Evolutionary conservation across 1,284 basidiomycete species (phyloP).

Genomic region (Sporisorium reilianum): DNA sequence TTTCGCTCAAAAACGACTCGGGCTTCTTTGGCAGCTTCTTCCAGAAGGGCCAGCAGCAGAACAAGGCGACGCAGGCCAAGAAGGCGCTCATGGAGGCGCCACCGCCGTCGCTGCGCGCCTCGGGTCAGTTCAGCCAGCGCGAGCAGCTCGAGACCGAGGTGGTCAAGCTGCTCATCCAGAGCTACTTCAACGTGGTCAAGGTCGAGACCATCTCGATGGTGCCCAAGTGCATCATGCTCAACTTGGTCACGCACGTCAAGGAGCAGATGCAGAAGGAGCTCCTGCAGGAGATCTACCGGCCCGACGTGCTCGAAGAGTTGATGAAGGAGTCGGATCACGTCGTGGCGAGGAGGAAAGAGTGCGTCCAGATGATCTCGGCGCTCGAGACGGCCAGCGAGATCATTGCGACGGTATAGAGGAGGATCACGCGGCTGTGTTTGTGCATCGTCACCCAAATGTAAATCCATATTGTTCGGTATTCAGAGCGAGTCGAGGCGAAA

Average conservation of each 20-base stretch:
- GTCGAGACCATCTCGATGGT: constrained; percentile 99
- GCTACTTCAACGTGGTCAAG: constrained; percentile 77
- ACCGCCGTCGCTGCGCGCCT: constrained; percentile 89
- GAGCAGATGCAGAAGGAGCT: constrained; percentile 91
- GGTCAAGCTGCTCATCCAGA: constrained; percentile 78
- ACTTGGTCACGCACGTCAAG: constrained; percentile 90
- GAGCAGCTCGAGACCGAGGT: constrained; percentile 99
- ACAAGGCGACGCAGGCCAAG: constrained; percentile 70
- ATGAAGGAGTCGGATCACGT: constrained; percentile 69
- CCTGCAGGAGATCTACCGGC: constrained; percentile 71
- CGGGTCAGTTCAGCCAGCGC: constrained; percentile 90
- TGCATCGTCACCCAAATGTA: constrained; percentile 15
- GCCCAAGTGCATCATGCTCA: constrained; percentile 90
- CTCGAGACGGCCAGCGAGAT: constrained; percentile 68
- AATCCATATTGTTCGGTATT: constrained; percentile 12
- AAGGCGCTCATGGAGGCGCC: constrained; percentile 87
- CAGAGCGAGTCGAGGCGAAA: neutral
- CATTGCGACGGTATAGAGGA: constrained; percentile 64
- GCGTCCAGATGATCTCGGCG: constrained; percentile 68
- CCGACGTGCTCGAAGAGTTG: constrained; percentile 65
- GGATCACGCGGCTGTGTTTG: neutral
- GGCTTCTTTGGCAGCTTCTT: constrained; percentile 99
- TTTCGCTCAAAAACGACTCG: constrained; percentile 81
- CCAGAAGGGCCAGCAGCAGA: constrained; percentile 76
- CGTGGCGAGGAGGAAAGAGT: constrained; percentile 65